These are phyloP conservation scores for Blastocystis sp. DNA, from an alignment of 352 stramenopile genomes.

Conservation along the genomic window DNA sequence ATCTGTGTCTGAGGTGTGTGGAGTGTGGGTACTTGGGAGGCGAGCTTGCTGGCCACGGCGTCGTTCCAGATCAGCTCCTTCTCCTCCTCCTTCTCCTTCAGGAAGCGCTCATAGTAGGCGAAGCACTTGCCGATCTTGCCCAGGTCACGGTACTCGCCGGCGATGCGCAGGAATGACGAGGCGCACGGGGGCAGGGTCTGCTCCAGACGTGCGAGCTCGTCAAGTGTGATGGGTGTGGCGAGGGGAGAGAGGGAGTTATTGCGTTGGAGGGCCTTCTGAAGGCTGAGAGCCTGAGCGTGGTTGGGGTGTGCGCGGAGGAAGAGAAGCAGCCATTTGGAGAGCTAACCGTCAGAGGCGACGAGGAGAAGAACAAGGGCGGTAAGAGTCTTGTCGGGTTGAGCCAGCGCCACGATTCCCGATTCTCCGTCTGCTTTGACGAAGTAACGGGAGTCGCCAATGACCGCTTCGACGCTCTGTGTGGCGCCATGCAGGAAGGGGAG, in stretches of 20 bases:
- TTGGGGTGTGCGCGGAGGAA: background rate
- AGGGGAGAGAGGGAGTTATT: background rate
- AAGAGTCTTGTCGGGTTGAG: too few relatives aligned
- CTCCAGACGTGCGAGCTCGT: background rate
- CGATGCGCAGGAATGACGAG: background rate
- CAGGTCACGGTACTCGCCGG: slow-evolving; percentile 12
- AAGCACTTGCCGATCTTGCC: slow-evolving; percentile 14
- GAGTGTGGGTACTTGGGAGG: background rate
- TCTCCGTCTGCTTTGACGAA: background rate
- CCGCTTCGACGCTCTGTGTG: background rate
- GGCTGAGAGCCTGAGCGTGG: background rate
- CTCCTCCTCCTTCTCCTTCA: background rate
- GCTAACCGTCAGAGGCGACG: background rate
- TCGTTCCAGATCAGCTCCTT: background rate
- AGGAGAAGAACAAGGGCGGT: too few relatives aligned
- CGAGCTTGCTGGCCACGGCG: background rate
- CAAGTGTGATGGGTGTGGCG: background rate
- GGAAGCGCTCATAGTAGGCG: background rate
- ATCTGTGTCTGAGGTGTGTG: background rate
- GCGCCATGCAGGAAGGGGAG: background rate
- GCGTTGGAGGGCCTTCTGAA: background rate
- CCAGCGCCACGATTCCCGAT: background rate
- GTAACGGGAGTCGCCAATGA: background rate
- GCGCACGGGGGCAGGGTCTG: slow-evolving; percentile 1
- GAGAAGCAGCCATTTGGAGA: background rate